Conservation (phyloP, 2,329 filamentous ascomycete genomes). For the Fusarium multiceps region DNA sequence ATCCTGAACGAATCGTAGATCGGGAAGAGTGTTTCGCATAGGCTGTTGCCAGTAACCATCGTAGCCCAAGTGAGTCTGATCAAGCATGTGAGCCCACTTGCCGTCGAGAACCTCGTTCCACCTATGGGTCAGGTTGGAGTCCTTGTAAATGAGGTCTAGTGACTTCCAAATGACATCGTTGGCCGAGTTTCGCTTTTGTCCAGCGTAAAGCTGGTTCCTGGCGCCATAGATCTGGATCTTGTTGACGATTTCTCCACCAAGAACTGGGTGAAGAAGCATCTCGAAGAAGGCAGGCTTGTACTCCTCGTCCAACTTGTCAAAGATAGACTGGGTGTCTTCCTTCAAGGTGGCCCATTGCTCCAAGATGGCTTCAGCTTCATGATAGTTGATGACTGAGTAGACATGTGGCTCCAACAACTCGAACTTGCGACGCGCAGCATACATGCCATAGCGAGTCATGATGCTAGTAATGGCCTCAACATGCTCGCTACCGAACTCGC, state of each 20-base stretch:
- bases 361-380: slow-evolving; percentile 67
- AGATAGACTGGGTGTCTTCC: slow-evolving; percentile 57
- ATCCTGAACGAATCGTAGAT: slow-evolving; percentile 55
- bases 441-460: slow-evolving; percentile 63
- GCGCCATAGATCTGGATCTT: slow-evolving; percentile 59
- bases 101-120: slow-evolving; percentile 36
- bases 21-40: slow-evolving; percentile 75
- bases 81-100: slow-evolving; percentile 34
- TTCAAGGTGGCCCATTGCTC: slow-evolving; percentile 63
- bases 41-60: slow-evolving; percentile 74
- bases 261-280: slow-evolving; percentile 69
- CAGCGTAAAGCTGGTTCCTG: slow-evolving; percentile 64
- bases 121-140: slow-evolving; percentile 34
- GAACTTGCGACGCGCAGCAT: slow-evolving; percentile 66
- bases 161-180: slow-evolving; percentile 52
- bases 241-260: slow-evolving; percentile 66
- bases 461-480: slow-evolving; percentile 58
- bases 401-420: slow-evolving; percentile 68
- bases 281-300: slow-evolving; percentile 68
- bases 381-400: slow-evolving; percentile 69
- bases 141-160: slow-evolving; percentile 33
- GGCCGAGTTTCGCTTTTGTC: slow-evolving; percentile 66
- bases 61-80: slow-evolving; percentile 65
- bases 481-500: slow-evolving; percentile 62
- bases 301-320: slow-evolving; percentile 55